Percentiles rank a stretch among this genome's conserved stretches.
Evolutionary conservation across 805 yeast genomes (phyloP).

Genomic region (Yarrowia sp.): DNA sequence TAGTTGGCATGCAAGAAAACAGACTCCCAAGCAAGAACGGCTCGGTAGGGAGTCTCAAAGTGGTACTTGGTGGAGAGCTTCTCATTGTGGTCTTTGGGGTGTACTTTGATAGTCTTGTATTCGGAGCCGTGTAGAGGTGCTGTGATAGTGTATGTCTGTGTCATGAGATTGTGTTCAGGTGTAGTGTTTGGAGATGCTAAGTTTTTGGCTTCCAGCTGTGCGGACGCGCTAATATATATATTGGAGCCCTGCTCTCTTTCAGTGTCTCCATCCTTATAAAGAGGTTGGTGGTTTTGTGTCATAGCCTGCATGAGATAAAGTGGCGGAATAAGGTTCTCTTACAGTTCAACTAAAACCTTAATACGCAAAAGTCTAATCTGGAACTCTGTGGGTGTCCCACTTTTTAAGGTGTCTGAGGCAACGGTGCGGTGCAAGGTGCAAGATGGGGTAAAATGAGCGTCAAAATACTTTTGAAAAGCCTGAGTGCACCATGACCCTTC

Average conservation of each 20-base stretch:
- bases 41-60: slow-evolving; percentile 30
- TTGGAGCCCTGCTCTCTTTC: slow-evolving; percentile 1
- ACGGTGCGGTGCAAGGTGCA: slow-evolving; percentile 34
- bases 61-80: slow-evolving; percentile 36
- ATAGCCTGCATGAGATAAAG: slow-evolving; percentile 34
- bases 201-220: background rate
- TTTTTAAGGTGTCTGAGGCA: slow-evolving; percentile 22
- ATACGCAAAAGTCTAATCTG: background rate
- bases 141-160: slow-evolving; percentile 25
- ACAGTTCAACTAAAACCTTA: background rate
- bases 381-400: background rate
- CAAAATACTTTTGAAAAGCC: background rate
- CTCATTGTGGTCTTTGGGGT: slow-evolving; percentile 28
- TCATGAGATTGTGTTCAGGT: slow-evolving; percentile 19
- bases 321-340: slow-evolving; percentile 14
- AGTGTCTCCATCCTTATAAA: background rate
- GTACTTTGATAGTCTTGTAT: slow-evolving; percentile 32
- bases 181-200: background rate
- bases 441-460: slow-evolving; percentile 13
- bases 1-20: slow-evolving; percentile 33
- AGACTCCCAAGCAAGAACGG: slow-evolving; percentile 24
- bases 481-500: background rate
- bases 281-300: slow-evolving; percentile 9
- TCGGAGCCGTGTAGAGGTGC: slow-evolving; percentile 38
- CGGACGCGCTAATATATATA: slow-evolving; percentile 10